Evolutionary conservation across 768 basidiomycete species (phyloP), one percentile per base, ranked within the genome.

Genomic region (Lactarius indigo): DNA sequence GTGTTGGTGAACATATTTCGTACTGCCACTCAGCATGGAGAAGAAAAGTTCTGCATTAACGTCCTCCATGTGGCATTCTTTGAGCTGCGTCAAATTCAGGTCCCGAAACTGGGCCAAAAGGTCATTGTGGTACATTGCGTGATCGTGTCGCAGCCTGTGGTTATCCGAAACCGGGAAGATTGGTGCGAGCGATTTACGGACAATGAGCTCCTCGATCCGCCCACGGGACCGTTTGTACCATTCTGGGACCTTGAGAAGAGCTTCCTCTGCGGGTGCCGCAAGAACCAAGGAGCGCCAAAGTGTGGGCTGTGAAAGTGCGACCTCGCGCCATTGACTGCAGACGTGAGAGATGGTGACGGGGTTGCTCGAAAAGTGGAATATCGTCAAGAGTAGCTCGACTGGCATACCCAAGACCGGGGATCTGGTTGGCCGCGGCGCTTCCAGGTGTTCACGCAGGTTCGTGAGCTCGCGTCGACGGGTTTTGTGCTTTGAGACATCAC

Each of bases 241-340:
- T n/a, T 80, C 63, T 57, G 79, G 79, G 10, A 80, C 78, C 73
- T 91, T 92, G 50, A 75, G 76, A 3, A 75, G 73, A 0, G 88
- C 84, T 31, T 78, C 77, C 39, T 74, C 77, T 30, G 75, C 72
- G 13, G 82, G 79, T 35, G 41, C 62, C 10, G 26, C 26, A 8
- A 93, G 77, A 12, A 85, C 77, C 30, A 93, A 82, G 0, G 78
- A 83, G 28, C 75, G 72, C 91, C 91, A 93, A 5, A 90, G 79
- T n/a, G 72, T 68, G 3, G 89, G 85, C 4, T 78, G 83, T 42
- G 75, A 75, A 63, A 84, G 74, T 2, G 85, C 79, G 35, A 87
- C 77, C 33, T 72, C 72, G 42, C 88, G 81, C 91, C 91, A 93
- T 69, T 82, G 80, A 39, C 75, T 79, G 73, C 84, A 90, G 44